Evolutionary conservation across 2,329 filamentous ascomycete genomes (phyloP).

Genomic region (Arthroderma uncinatum): DNA sequence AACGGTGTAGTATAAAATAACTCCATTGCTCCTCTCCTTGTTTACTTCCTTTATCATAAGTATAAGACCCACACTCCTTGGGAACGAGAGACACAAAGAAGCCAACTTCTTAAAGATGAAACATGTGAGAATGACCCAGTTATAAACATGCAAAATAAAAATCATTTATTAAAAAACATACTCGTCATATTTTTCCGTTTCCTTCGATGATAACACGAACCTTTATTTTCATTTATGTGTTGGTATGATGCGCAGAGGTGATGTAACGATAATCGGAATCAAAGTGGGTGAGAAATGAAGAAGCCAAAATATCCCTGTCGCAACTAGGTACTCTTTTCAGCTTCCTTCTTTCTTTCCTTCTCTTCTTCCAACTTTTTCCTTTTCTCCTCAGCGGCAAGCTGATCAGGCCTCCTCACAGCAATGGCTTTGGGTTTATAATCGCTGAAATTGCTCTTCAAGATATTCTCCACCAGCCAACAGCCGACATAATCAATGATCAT

Average conservation of each 20-base stretch:
- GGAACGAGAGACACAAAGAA: background rate
- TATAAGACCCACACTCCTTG: background rate
- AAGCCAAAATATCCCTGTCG: background rate
- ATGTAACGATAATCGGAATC: background rate
- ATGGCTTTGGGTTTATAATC: conserved; percentile 94
- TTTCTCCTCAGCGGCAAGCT: conserved; percentile 62
- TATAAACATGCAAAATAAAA: background rate
- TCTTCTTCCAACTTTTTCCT: conserved; percentile 52
- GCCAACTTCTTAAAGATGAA: background rate
- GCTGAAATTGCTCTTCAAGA: conserved; percentile 73
- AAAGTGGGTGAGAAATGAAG: background rate
- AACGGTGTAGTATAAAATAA: background rate
- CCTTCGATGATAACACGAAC: background rate
- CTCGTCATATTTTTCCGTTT: background rate
- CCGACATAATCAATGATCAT: conserved; percentile 82
- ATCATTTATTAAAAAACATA: background rate
- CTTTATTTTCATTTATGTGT: background rate
- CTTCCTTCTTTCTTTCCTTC: background rate
- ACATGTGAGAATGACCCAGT: background rate
- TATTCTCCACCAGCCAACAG: conserved; percentile 79
- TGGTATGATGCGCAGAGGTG: background rate
- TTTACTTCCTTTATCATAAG: background rate
- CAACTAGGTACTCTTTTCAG: background rate
- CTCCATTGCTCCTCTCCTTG: background rate
- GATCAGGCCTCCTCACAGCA: conserved; percentile 72